These are phyloP conservation scores for Trichothecium sympodiale DNA, from an alignment of 2,329 filamentous ascomycete genomes.

Conservation along the genomic window DNA sequence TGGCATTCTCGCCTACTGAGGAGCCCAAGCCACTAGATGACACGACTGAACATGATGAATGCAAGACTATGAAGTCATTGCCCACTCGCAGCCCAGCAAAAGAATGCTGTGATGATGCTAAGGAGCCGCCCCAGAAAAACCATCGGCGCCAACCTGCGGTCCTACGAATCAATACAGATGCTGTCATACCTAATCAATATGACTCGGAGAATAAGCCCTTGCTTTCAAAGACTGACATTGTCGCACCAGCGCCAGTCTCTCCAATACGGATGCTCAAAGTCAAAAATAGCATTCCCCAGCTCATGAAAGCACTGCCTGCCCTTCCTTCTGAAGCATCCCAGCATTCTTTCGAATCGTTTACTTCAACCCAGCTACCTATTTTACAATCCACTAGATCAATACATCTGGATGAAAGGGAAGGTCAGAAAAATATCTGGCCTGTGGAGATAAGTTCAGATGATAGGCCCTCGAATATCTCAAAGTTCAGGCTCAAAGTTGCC, in stretches of 20 bases:
- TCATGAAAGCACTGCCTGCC: constrained; percentile 41
- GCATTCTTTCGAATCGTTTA: constrained; percentile 1
- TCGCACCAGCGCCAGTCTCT: constrained; percentile 38
- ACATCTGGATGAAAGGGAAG: neutral
- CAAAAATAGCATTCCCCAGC: constrained; percentile 36
- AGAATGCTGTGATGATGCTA: neutral
- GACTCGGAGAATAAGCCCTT: constrained; percentile 3
- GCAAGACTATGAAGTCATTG: constrained; percentile 1
- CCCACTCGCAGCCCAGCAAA: too few species aligned
- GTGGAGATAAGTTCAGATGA: neutral
- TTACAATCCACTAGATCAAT: constrained; percentile 5
- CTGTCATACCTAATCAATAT: neutral
- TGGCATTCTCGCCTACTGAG: neutral
- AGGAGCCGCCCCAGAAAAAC: constrained; percentile 2
- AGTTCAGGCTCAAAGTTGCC: constrained; percentile 2
- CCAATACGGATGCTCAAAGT: constrained; percentile 30
- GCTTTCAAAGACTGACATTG: constrained; percentile 17
- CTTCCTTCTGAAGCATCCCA: constrained; percentile 18
- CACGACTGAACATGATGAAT: neutral
- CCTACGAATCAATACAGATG: neutral
- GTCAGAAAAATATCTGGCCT: neutral
- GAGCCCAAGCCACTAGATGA: constrained; percentile 2
- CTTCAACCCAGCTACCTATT: constrained; percentile 6
- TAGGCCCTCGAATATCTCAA: constrained; percentile 1
- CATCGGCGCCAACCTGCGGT: constrained; percentile 5